Evolutionary conservation across 2,329 filamentous ascomycete genomes (phyloP), one percentile per base, ranked within the genome.

Genomic region (Colletotrichum sublineola): DNA sequence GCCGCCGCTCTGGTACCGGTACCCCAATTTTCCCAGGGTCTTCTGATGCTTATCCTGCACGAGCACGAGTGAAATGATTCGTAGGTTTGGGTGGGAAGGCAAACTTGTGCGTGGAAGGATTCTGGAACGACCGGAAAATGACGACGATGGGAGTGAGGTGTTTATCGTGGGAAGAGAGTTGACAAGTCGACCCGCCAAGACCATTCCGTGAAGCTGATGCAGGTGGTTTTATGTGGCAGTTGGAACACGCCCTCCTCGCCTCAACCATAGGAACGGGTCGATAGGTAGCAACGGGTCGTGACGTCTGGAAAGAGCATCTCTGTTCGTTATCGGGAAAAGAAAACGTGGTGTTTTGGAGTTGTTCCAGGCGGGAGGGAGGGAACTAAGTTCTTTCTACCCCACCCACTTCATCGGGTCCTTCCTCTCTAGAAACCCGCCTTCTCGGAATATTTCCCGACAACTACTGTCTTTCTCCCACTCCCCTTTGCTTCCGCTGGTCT

Each of bases 271-370:
- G 46, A 67, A 52, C 31, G 67, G 46, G 53, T 61, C 55, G 63
- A 61, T 60, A 40, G 38, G 33, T 36, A 9, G 15, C 20, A 6
- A 44, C 42, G 42, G 4, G 44, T n/a, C 38, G 55, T 61, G 68
- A 18, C n/a, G n/a, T 14, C 5, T 8, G 33, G 46, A 53, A 60
- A 42, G 33, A 56, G 29, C 46, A 60, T 48, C n/a, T 64, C 60
- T 48, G 60, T 55, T 55, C 24, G 48, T 65, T 15, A 48, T 57
- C 56, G 61, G 55, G 70, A 70, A 70, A 70, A 70, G 66, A 55
- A 33, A 61, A 20, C 38, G 65, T 69, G 55, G 66, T 57, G 70
- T 73, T 73, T 73, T 64, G 70, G 57, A 62, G 53, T 60, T 70
- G 66, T 73, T 73, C 66, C 70, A 73, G 60, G 24, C 24, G 24